These are phyloP conservation scores for Albizia julibrissin DNA, from an alignment of 306 rosid species.

Conservation along the genomic window DNA sequence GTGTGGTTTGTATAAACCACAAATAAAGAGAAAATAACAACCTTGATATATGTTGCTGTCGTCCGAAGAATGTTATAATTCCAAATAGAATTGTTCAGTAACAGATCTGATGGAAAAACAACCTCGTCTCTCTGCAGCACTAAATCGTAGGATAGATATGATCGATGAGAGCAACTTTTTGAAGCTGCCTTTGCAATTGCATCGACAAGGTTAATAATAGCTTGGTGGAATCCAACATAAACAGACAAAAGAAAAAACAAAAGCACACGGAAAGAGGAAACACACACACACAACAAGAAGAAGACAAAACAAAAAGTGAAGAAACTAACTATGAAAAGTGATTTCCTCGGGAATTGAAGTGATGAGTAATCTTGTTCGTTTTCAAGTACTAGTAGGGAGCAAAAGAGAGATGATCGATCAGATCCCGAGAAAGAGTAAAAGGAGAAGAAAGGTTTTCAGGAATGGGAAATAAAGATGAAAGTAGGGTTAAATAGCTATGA, in stretches of 20 bases:
- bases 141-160: conserved; percentile 2
- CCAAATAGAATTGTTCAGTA: conserved; percentile 7
- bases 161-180: not conserved
- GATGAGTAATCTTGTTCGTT: not conserved
- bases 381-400: not conserved
- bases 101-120: conserved; percentile 48
- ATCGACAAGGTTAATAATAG: conserved; percentile 25
- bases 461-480: conserved; percentile 42
- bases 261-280: conserved; percentile 26
- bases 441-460: conserved; percentile 6
- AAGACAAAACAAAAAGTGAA: conserved; percentile 31
- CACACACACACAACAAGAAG: conserved; percentile 19
- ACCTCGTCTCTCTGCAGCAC: conserved; percentile 20
- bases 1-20: not conserved
- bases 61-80: conserved; percentile 1
- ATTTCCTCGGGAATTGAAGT: conserved; percentile 70
- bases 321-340: conserved; percentile 11
- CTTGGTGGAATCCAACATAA: conserved; percentile 35
- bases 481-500: conserved; percentile 51
- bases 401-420: conserved; percentile 35
- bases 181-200: conserved; percentile 22
- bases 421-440: conserved; percentile 67
- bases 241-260: conserved; percentile 40
- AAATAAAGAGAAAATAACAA: conserved; percentile 24
- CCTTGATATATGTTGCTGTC: conserved; percentile 33